Conservation (phyloP, 2,329 filamentous ascomycete genomes). For the Hypoxylon sp. region DNA sequence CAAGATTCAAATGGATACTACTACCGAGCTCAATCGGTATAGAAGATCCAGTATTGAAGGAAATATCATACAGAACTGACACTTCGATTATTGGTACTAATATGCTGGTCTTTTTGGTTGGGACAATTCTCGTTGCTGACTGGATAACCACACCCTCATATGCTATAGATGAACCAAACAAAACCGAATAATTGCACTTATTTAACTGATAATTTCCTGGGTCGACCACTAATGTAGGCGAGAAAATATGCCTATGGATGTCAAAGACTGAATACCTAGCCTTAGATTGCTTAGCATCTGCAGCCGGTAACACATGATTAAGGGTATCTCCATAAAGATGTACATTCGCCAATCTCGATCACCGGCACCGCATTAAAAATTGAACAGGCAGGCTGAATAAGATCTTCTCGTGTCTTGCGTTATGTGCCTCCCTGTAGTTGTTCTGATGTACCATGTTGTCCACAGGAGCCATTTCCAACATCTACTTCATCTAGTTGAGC, state of each 20-base stretch:
- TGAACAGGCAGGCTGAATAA: neutral
- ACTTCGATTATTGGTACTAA: neutral
- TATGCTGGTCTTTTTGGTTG: neutral
- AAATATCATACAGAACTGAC: neutral
- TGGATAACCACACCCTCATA: neutral
- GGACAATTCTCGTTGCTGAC: neutral
- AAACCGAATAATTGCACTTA: neutral
- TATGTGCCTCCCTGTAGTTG: neutral
- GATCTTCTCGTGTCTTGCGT: neutral
- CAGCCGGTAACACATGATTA: too few species aligned
- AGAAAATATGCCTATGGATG: too few species aligned
- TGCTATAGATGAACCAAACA: neutral
- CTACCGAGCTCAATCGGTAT: neutral
- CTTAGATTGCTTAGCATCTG: too few species aligned
- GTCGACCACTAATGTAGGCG: too few species aligned
- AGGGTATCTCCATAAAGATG: neutral
- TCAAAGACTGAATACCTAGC: too few species aligned
- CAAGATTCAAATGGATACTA: neutral
- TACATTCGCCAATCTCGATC: neutral
- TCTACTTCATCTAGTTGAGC: neutral
- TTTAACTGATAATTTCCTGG: neutral
- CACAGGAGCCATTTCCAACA: neutral
- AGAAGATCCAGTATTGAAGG: neutral
- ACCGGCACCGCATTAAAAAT: too few species aligned
- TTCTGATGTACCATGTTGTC: neutral